A percentile compares a stretch with the other conserved stretches of the same genome.
These are phyloP conservation scores for Yamadazyma atlantica DNA, from an alignment of 1,139 yeast species.

Conservation along the genomic window DNA sequence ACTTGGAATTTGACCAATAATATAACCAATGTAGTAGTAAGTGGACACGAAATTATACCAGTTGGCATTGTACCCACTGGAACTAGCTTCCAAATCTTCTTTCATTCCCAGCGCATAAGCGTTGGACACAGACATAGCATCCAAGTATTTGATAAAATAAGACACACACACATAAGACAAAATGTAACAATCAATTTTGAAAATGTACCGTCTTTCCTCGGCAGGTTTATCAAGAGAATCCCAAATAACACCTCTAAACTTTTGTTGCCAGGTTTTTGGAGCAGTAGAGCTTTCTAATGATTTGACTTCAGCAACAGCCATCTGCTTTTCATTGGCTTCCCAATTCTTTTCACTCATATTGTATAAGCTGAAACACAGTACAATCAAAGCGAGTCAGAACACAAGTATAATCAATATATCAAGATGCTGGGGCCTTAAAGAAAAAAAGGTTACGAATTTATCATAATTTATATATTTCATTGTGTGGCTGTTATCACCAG, in stretches of 20 bases:
- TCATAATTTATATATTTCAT: too few relatives aligned
- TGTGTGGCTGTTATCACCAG: too few relatives aligned
- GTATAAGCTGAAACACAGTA: too few relatives aligned
- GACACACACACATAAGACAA: conserved; percentile 34
- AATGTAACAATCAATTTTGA: conserved; percentile 38
- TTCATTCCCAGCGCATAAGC: conserved; percentile 56
- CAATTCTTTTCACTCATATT: too few relatives aligned
- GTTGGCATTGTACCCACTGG: conserved; percentile 38
- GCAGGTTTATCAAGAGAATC: conserved; percentile 50
- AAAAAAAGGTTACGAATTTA: too few relatives aligned
- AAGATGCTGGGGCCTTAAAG: too few relatives aligned
- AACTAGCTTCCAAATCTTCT: conserved; percentile 24
- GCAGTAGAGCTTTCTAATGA: not conserved
- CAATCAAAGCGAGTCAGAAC: too few relatives aligned
- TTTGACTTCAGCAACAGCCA: not conserved
- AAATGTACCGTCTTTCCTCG: conserved; percentile 17
- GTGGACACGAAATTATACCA: conserved; percentile 50
- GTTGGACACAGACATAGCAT: conserved; percentile 31
- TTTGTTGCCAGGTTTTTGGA: conserved; percentile 2
- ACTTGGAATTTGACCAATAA: conserved; percentile 20
- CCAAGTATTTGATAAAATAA: conserved; percentile 46
- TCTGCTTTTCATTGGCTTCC: not conserved
- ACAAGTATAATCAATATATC: too few relatives aligned
- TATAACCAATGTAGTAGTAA: conserved; percentile 32
- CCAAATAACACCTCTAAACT: conserved; percentile 31